These are phyloP conservation scores for Globisporangium paroecandrum DNA, from an alignment of 352 stramenopile species.

Conservation along the genomic window DNA sequence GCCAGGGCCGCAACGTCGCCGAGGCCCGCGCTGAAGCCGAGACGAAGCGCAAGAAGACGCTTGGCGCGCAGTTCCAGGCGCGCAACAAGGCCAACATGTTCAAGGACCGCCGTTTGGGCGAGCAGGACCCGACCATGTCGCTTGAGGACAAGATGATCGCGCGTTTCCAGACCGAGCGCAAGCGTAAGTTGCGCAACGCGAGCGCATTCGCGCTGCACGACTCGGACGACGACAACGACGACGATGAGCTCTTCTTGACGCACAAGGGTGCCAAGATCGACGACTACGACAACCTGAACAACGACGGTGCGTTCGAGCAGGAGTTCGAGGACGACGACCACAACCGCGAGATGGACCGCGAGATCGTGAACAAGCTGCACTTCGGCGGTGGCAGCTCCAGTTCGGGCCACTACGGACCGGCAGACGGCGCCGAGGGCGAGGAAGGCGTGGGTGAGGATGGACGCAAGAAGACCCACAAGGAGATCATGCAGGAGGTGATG, in stretches of 20 bases:
- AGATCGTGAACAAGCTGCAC: constrained; percentile 85
- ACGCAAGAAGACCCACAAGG: constrained; percentile 81
- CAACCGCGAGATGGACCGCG: constrained; percentile 62
- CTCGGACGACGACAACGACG: constrained; percentile 68
- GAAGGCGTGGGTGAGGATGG: constrained; percentile 22
- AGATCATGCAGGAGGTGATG: constrained; percentile 91
- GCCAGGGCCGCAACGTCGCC: constrained; percentile 85
- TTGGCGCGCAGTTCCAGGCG: constrained; percentile 74
- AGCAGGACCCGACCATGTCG: constrained; percentile 80
- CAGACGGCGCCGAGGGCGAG: constrained; percentile 15
- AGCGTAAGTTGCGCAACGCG: constrained; percentile 80
- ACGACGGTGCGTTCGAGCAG: constrained; percentile 35
- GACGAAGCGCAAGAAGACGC: constrained; percentile 79
- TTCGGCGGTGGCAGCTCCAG: constrained; percentile 63
- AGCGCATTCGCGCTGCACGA: constrained; percentile 74
- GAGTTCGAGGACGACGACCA: constrained; percentile 74
- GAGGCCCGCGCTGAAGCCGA: constrained; percentile 80
- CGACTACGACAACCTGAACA: constrained; percentile 67
- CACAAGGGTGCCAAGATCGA: constrained; percentile 74
- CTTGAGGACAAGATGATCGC: constrained; percentile 93
- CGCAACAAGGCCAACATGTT: constrained; percentile 90
- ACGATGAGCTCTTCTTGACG: constrained; percentile 75
- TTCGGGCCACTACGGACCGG: constrained; percentile 12
- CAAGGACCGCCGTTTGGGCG: constrained; percentile 80
- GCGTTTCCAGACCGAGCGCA: constrained; percentile 87